Percentiles rank a stretch among this genome's conserved stretches.
These are phyloP conservation scores for Saksenaea vasiformis DNA, from an alignment of 371 early-diverging fungal species.

Conservation along the genomic window DNA sequence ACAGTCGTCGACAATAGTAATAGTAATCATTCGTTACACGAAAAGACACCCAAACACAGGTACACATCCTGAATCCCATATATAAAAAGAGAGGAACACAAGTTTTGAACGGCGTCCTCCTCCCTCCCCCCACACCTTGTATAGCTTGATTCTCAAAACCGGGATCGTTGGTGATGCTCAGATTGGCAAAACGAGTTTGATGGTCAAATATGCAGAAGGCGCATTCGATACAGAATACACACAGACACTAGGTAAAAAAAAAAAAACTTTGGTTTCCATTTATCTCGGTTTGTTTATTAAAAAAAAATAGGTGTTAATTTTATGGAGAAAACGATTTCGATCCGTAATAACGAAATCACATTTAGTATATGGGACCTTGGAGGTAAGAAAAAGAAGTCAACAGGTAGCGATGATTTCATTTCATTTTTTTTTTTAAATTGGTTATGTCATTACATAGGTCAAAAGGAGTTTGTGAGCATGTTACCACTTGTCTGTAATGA, in stretches of 20 bases:
- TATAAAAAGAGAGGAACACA: neutral
- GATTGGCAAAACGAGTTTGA: slow-evolving; percentile 98
- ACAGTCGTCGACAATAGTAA: neutral
- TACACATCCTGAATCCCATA: neutral
- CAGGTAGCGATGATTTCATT: slow-evolving; percentile 4
- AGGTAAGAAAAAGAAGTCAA: slow-evolving; percentile 50
- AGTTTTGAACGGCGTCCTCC: neutral
- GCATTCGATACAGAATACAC: slow-evolving; percentile 95
- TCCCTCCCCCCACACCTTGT: too few relatives aligned
- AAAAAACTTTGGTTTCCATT: neutral
- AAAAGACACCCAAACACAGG: slow-evolving; percentile 1
- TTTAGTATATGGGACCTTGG: slow-evolving; percentile 99
- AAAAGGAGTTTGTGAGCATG: slow-evolving; percentile 97
- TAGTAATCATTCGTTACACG: neutral
- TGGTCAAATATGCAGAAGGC: slow-evolving; percentile 98
- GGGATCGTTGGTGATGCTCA: slow-evolving; percentile 99
- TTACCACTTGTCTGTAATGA: slow-evolving; percentile 95
- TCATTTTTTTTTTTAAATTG: too few relatives aligned
- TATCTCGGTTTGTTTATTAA: neutral
- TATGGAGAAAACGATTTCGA: slow-evolving; percentile 95
- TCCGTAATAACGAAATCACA: slow-evolving; percentile 92
- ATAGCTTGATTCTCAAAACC: slow-evolving; percentile 84
- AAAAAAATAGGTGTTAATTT: slow-evolving; percentile 90
- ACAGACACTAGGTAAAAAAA: slow-evolving; percentile 86
- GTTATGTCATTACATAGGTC: slow-evolving; percentile 68